A percentile compares a stretch with the other conserved stretches of the same genome.
These are phyloP conservation scores for Sabuloglossum arenarium DNA, from an alignment of 495 filamentous ascomycete genomes.

Conservation along the genomic window DNA sequence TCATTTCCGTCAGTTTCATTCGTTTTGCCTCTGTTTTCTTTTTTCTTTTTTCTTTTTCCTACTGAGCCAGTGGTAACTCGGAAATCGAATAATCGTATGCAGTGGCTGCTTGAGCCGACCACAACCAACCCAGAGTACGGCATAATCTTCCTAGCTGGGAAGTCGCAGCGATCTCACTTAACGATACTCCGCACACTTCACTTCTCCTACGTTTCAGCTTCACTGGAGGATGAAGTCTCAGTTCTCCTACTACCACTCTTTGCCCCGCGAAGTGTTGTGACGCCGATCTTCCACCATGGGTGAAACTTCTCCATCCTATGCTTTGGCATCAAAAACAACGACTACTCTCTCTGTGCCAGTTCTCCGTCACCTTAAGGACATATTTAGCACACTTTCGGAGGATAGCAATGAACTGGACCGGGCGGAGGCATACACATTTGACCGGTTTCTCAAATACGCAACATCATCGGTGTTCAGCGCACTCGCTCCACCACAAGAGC, in stretches of 20 bases:
- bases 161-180: too few relatives aligned
- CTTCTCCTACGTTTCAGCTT: too few relatives aligned
- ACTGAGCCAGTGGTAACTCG: neutral
- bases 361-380: neutral
- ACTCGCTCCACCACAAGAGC: conserved; percentile 15
- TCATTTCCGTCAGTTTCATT: too few relatives aligned
- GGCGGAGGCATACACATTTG: conserved; percentile 11
- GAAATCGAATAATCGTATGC: neutral
- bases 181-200: too few relatives aligned
- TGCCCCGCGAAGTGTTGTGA: too few relatives aligned
- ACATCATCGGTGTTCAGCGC: conserved; percentile 29
- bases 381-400: neutral
- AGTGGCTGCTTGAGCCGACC: neutral
- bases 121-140: too few relatives aligned
- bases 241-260: too few relatives aligned
- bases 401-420: neutral
- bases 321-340: neutral
- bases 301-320: neutral
- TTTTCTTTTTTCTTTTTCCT: neutral
- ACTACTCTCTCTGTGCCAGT: neutral
- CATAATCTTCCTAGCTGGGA: too few relatives aligned
- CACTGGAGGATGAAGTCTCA: too few relatives aligned
- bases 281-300: too few relatives aligned
- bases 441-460: conserved; percentile 38
- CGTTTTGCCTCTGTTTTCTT: too few relatives aligned